Conservation (phyloP, 495 filamentous ascomycete genomes). For the Aspergillus asperescens region DNA sequence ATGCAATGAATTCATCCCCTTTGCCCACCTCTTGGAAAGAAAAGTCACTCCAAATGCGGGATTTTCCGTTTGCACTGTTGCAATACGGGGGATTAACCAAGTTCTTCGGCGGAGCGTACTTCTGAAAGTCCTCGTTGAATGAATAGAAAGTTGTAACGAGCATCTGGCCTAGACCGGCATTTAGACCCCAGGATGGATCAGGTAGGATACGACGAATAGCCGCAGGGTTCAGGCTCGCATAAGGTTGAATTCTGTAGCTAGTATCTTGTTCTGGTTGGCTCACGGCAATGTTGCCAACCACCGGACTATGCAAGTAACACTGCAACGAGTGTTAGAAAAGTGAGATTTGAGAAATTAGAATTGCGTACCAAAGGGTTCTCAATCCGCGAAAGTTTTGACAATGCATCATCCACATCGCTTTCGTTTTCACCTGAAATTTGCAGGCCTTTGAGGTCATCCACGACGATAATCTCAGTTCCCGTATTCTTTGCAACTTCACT, state of each 20-base stretch:
- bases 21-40: conserved; percentile 22
- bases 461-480: conserved; percentile 19
- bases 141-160: conserved; percentile 15
- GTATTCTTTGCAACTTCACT: conserved; percentile 15
- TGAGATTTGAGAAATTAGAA: neutral
- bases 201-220: conserved; percentile 18
- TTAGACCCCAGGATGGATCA: conserved; percentile 9
- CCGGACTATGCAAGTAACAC: conserved; percentile 9
- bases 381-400: conserved; percentile 59
- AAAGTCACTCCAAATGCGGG: conserved; percentile 24
- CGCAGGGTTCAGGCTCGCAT: conserved; percentile 11
- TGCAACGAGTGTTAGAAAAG: conserved; percentile 1
- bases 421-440: conserved; percentile 18
- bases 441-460: conserved; percentile 17
- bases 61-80: conserved; percentile 9
- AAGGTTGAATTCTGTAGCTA: conserved; percentile 14
- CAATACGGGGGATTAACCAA: conserved; percentile 10
- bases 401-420: conserved; percentile 63
- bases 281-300: conserved; percentile 10
- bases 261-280: neutral
- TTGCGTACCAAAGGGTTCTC: conserved; percentile 45
- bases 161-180: conserved; percentile 13
- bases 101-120: conserved; percentile 8
- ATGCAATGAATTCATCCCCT: conserved; percentile 11
- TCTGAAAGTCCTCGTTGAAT: conserved; percentile 14